These are phyloP conservation scores for Mangifera indica DNA, from an alignment of 345 rosid genomes.

Conservation along the genomic window DNA sequence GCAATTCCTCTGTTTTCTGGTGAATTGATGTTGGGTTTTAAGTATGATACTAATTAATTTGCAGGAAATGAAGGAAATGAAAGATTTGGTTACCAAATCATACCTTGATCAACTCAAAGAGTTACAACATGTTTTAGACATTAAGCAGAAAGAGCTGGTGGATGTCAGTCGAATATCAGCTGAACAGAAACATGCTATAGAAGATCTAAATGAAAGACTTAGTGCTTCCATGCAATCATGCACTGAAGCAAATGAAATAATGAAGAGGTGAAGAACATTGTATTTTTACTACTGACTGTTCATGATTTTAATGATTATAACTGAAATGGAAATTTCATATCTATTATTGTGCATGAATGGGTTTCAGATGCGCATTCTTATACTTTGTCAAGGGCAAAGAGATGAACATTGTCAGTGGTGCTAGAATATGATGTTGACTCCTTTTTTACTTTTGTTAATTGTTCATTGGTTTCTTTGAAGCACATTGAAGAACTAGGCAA, in stretches of 20 bases:
- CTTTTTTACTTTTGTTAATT: background rate
- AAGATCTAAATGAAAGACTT: constrained; percentile 83
- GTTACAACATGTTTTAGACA: constrained; percentile 46
- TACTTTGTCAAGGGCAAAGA: background rate
- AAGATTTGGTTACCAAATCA: constrained; percentile 55
- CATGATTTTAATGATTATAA: background rate
- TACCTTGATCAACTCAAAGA: constrained; percentile 54
- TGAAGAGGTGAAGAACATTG: constrained; percentile 53
- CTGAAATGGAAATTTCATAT: background rate
- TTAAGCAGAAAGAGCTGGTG: constrained; percentile 56
- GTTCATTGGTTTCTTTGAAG: background rate
- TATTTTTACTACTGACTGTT: background rate
- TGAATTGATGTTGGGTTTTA: background rate
- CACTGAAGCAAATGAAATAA: constrained; percentile 79
- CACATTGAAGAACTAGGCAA: background rate
- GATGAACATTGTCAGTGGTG: background rate
- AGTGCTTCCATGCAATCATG: constrained; percentile 75
- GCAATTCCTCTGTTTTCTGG: background rate
- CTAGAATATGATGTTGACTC: background rate
- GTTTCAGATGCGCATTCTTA: background rate
- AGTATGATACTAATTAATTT: constrained; percentile 15
- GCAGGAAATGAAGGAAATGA: constrained; percentile 70
- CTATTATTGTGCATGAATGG: background rate
- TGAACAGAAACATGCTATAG: constrained; percentile 75
- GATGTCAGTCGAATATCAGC: constrained; percentile 57